Percentiles rank a stretch among this genome's conserved stretches.
These are phyloP conservation scores for Solanum rostratum DNA, from an alignment of 257 asterid genomes.

Conservation along the genomic window DNA sequence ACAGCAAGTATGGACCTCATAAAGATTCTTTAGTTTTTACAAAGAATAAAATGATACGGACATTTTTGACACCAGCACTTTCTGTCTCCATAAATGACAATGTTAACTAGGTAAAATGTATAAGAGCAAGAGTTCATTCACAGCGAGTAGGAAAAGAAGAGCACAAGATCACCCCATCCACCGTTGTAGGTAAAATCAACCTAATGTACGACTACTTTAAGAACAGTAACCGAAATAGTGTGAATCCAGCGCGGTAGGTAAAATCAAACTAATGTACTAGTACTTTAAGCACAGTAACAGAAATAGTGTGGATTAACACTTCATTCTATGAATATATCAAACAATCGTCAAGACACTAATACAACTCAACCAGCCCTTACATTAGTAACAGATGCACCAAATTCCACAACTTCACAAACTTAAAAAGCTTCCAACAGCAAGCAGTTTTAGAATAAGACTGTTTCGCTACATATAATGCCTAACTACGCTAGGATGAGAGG, in stretches of 20 bases:
- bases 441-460: not conserved
- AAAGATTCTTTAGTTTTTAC: not conserved
- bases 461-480: not conserved
- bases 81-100: not conserved
- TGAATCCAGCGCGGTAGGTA: not conserved
- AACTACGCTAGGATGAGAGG: not conserved
- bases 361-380: not conserved
- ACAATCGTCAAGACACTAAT: not conserved
- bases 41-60: not conserved
- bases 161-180: not conserved
- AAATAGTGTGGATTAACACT: not conserved
- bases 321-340: not conserved
- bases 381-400: not conserved
- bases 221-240: not conserved
- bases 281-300: not conserved
- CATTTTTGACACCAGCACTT: not conserved
- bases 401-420: not conserved
- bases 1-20: not conserved
- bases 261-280: not conserved
- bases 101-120: not conserved
- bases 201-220: not conserved
- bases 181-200: not conserved
- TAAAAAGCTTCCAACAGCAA: not conserved
- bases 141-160: not conserved
- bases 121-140: not conserved